Percentiles rank a stretch among this genome's conserved stretches.
Conservation (phyloP, 2,329 filamentous ascomycete genomes). For the Fusarium lyarnte region DNA sequence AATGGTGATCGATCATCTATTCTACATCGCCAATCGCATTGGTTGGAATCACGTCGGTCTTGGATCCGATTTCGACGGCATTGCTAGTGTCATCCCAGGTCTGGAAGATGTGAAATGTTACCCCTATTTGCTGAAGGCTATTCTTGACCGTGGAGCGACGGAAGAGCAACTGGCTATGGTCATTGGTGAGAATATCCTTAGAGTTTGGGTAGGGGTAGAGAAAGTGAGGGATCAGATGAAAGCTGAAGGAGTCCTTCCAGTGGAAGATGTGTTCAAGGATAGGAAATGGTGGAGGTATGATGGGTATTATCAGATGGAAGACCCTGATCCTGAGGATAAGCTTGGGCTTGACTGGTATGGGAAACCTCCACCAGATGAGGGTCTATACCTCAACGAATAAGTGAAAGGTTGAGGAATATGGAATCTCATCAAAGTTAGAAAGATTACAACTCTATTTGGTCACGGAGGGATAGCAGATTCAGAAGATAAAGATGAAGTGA, state of each 20-base stretch:
- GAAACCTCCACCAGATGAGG: not conserved
- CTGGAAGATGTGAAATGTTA: not conserved
- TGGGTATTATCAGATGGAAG: constrained; percentile 17
- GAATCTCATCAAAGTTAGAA: not conserved
- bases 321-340: constrained; percentile 9
- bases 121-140: not conserved
- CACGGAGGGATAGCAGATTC: too few species aligned
- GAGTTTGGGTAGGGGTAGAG: not conserved
- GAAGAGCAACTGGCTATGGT: not conserved
- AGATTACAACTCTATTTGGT: fast-evolving
- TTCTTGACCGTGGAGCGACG: not conserved
- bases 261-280: constrained; percentile 1
- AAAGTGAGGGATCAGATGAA: not conserved
- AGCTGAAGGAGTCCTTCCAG: not conserved
- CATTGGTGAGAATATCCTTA: not conserved
- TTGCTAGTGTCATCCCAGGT: not conserved
- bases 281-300: constrained; percentile 16
- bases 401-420: too few species aligned
- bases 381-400: not conserved
- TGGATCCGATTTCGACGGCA: not conserved
- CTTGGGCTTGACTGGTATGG: constrained; percentile 8
- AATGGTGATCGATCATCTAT: constrained; percentile 1
- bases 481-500: fast-evolving
- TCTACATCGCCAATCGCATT: not conserved
- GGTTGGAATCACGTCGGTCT: constrained; percentile 1